Base-by-base conservation (phyloP, 164 flowering plant genomes). In the Macadamia integrifolia region DNA sequence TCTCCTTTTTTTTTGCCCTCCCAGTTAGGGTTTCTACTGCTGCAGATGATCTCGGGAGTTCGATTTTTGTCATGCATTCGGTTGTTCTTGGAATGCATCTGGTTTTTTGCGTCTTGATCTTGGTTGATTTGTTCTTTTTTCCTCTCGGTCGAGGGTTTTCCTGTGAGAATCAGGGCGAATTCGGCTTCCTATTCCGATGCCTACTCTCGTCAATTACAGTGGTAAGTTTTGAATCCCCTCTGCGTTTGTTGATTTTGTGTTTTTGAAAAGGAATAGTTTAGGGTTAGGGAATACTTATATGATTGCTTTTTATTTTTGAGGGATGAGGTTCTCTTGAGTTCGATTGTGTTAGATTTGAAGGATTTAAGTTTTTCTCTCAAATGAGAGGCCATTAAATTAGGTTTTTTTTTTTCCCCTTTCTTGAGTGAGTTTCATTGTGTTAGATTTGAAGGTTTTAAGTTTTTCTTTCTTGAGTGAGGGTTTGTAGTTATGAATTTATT, bases 131-230 rank as follows among this genome's bases (percentile, higher is more conserved):
- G 0, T n/a, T 53, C 14, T n/a, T 73, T 67, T 74, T 66, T 63
- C 69, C 67, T 70, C 53, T 65, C 58, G 66, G 6, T 53, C 56
- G 61, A 48, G 69, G 65, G 64, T 57, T 68, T 32, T 69, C 43
- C 32, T 44, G 50, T 60, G 46, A 48, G 31, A 52, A 69, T 17
- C 44, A 14, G 60, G 43, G 44, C 62, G 30, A 60, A 17, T 65
- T 67, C 60, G 67, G 30, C 31, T 65, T 62, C 68, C 60, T 48
- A 6, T 61, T 59, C 23, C 53, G 75, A 80, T 80, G 82, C 70
- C 82, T 40, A 48, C 80, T 1, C 78, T 80, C 66, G 73, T 77
- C 63, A 72, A 75, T 29, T 80, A 64, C 62, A 8, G 66, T 23
- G 82, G 82, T 80, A 65, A 66, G 78, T 35, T 63, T 59, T n/a